These are phyloP conservation scores for Daedalea quercina DNA, from an alignment of 768 basidiomycete species.

Conservation along the genomic window DNA sequence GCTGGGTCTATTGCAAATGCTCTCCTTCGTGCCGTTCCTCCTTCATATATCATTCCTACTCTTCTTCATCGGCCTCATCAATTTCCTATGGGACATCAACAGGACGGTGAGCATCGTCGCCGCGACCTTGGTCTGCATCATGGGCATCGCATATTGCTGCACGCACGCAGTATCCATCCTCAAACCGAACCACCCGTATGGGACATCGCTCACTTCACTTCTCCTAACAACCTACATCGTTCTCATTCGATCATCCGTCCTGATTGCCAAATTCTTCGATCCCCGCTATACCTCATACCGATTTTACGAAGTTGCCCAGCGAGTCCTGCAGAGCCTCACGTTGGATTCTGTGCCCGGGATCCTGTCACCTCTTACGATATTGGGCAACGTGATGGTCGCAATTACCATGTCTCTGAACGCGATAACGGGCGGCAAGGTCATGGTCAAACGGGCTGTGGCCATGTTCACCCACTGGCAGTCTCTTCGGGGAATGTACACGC, in stretches of 20 bases:
- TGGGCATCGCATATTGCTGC: slow-evolving; percentile 9
- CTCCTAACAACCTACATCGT: too few species aligned
- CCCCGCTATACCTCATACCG: slow-evolving; percentile 31
- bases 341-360: too few species aligned
- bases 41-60: slow-evolving; percentile 44
- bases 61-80: slow-evolving; percentile 43
- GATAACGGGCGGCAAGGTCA: too few species aligned
- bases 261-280: slow-evolving; percentile 42
- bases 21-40: slow-evolving; percentile 37
- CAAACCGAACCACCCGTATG: slow-evolving; percentile 11
- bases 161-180: slow-evolving; percentile 12
- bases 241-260: slow-evolving; percentile 41
- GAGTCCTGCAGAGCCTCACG: too few species aligned
- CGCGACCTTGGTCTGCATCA: slow-evolving; percentile 3
- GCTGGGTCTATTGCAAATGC: slow-evolving; percentile 33
- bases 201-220: slow-evolving; percentile 27
- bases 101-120: slow-evolving; percentile 5
- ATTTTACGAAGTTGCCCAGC: too few species aligned
- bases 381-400: too few species aligned
- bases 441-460: too few species aligned
- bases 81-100: slow-evolving; percentile 31
- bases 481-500: too few species aligned
- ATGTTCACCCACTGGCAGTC: too few species aligned
- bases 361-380: too few species aligned
- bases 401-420: too few species aligned